phyloP scores from a whole-genome alignment of 2,329 filamentous ascomycete species.

The Cladosporium sp. region DNA sequence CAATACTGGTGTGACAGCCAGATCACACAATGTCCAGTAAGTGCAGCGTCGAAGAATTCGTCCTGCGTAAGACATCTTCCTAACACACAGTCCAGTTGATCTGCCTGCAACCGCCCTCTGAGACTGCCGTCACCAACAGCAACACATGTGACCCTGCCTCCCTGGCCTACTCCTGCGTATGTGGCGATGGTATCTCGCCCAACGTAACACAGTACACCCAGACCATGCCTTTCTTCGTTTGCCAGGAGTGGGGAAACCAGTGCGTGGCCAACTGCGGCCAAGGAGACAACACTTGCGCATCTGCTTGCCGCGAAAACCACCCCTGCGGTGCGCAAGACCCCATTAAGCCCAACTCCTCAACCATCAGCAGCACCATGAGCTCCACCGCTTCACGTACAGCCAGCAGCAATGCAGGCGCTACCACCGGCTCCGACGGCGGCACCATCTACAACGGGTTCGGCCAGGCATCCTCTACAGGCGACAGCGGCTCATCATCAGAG shows the following conservation, averaged over 20 bases:
- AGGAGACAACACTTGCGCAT: slow-evolving; percentile 55
- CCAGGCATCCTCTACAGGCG: slow-evolving; percentile 21
- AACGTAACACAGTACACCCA: slow-evolving; percentile 74
- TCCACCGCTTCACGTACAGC: slow-evolving; percentile 32
- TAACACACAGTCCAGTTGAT: slow-evolving; percentile 39
- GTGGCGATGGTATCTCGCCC: slow-evolving; percentile 60
- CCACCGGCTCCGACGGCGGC: slow-evolving; percentile 28
- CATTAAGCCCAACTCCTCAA: slow-evolving; percentile 53
- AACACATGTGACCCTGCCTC: slow-evolving; percentile 66
- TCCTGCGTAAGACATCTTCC: not conserved
- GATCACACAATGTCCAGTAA: slow-evolving; percentile 58
- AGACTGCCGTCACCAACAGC: slow-evolving; percentile 42
- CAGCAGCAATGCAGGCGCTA: slow-evolving; percentile 29
- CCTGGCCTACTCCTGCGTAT: slow-evolving; percentile 69
- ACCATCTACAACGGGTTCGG: slow-evolving; percentile 45
- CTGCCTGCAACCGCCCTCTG: slow-evolving; percentile 59
- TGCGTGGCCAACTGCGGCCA: slow-evolving; percentile 51
- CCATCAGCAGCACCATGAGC: slow-evolving; percentile 43
- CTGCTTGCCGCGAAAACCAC: slow-evolving; percentile 59
- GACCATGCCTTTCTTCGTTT: slow-evolving; percentile 74
- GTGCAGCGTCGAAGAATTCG: not conserved
- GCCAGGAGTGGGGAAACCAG: slow-evolving; percentile 66
- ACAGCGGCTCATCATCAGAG: not conserved
- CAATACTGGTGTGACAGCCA: slow-evolving; percentile 62
- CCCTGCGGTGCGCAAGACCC: slow-evolving; percentile 70